These are phyloP conservation scores for Naematelia aurantialba DNA, from an alignment of 768 basidiomycete genomes.

Conservation along the genomic window DNA sequence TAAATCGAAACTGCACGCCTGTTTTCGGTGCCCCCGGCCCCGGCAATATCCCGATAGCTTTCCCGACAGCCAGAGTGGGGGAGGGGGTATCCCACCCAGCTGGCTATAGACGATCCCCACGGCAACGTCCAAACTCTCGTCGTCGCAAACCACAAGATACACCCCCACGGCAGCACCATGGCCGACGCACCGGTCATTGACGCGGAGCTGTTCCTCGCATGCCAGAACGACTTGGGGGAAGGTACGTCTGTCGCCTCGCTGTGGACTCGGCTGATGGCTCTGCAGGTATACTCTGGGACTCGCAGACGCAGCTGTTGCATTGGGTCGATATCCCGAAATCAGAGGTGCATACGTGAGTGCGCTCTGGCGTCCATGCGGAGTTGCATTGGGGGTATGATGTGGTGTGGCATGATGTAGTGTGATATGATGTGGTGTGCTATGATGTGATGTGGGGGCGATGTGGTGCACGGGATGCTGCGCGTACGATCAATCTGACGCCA, in stretches of 20 bases:
- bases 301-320: conserved; percentile 36
- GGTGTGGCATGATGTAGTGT: not conserved
- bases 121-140: too few species aligned
- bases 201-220: conserved; percentile 34
- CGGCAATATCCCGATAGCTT: too few species aligned
- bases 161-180: not conserved
- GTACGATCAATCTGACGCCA: not conserved
- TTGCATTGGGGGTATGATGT: not conserved
- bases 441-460: not conserved
- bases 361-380: too few species aligned
- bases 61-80: too few species aligned
- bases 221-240: conserved; percentile 42
- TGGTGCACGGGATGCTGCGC: too few species aligned
- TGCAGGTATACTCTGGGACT: conserved; percentile 45
- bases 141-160: too few species aligned
- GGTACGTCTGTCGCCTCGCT: conserved; percentile 15
- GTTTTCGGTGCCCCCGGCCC: too few species aligned
- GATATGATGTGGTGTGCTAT: too few species aligned
- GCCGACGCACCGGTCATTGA: conserved; percentile 22
- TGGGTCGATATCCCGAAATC: conserved; percentile 44
- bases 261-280: not conserved
- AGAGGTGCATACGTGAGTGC: conserved; percentile 40
- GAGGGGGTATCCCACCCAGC: too few species aligned
- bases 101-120: too few species aligned
- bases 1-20: too few species aligned